phyloP scores from a whole-genome alignment of 2,329 filamentous ascomycete genomes.

The Fusarium graminum region DNA sequence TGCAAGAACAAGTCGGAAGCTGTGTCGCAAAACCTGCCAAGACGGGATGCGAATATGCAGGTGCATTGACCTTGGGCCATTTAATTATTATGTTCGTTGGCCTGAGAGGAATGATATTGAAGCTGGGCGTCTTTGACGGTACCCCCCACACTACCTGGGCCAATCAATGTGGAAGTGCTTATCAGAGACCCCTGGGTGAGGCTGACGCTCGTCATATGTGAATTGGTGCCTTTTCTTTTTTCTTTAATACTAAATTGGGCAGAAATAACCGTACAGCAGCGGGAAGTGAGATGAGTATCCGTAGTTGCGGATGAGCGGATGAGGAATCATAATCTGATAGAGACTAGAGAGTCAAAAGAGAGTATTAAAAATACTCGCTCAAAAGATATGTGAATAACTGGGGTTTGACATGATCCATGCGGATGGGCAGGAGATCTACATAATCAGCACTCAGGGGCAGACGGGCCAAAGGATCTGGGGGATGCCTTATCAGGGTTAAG shows the following conservation, averaged over 20 bases:
- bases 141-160: slow-evolving; percentile 41
- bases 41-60: slow-evolving; percentile 9
- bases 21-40: slow-evolving; percentile 1
- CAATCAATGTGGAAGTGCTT: slow-evolving; percentile 47
- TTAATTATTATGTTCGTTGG: too few species aligned
- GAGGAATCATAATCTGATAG: slow-evolving; percentile 15
- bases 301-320: neutral
- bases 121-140: slow-evolving; percentile 28
- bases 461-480: slow-evolving; percentile 33
- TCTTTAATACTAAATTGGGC: slow-evolving; percentile 17
- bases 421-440: slow-evolving; percentile 14
- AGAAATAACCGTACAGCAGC: too few species aligned
- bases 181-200: slow-evolving; percentile 39
- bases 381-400: neutral
- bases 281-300: neutral
- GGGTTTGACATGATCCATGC: neutral
- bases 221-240: slow-evolving; percentile 19
- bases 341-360: neutral
- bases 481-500: slow-evolving; percentile 42
- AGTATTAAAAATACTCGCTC: neutral
- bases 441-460: slow-evolving; percentile 28
- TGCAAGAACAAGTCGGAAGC: neutral
- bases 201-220: slow-evolving; percentile 32
- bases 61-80: slow-evolving; percentile 12
- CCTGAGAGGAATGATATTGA: slow-evolving; percentile 11